phyloP scores from a whole-genome alignment of 805 yeast genomes.

The Candida gorgasii region DNA sequence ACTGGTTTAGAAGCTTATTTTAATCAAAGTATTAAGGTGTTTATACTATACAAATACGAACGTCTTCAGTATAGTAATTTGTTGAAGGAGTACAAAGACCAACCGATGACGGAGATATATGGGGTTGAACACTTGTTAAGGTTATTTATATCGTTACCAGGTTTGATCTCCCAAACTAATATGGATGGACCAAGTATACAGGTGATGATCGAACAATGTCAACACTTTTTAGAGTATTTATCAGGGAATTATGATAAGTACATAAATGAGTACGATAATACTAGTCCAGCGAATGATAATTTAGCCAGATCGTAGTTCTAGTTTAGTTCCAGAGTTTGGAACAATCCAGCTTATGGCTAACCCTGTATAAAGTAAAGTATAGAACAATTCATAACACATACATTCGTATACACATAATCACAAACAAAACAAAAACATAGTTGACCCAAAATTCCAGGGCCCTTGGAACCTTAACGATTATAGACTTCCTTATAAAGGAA shows the following conservation, averaged over 20 bases:
- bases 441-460: constrained; percentile 3
- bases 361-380: too few relatives aligned
- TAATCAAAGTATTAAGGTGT: constrained; percentile 67
- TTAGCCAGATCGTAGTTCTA: constrained; percentile 29
- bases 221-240: constrained; percentile 54
- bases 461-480: constrained; percentile 6
- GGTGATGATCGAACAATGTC: constrained; percentile 55
- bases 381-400: constrained; percentile 2
- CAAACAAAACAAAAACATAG: neutral
- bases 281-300: constrained; percentile 41
- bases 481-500: too few relatives aligned
- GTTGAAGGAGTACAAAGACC: constrained; percentile 25
- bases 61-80: constrained; percentile 68
- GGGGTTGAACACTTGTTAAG: constrained; percentile 84
- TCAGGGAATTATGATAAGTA: constrained; percentile 40
- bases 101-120: constrained; percentile 46
- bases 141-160: constrained; percentile 77
- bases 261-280: constrained; percentile 37
- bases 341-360: neutral
- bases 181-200: constrained; percentile 77
- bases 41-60: constrained; percentile 74
- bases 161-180: constrained; percentile 70
- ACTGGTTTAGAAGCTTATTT: constrained; percentile 73
- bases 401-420: constrained; percentile 9
- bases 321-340: too few relatives aligned